Conservation (phyloP, 352 stramenopile species). For the Phytopythium boreale region DNA sequence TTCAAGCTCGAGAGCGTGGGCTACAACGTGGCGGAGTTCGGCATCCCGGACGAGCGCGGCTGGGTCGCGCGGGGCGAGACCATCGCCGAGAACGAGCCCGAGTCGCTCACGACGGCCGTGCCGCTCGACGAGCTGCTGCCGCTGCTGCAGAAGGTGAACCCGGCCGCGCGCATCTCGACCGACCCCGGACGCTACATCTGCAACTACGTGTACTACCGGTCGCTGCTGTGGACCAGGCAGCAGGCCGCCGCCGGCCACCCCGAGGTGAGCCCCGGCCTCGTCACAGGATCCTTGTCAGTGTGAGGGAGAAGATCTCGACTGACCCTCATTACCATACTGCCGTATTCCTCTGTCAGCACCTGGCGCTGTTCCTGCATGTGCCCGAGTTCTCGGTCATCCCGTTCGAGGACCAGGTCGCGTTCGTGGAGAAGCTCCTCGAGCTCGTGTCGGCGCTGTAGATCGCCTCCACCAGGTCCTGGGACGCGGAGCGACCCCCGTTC, state of each 20-base stretch:
- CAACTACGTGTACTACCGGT: conserved; percentile 85
- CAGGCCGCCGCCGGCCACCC: conserved; percentile 28
- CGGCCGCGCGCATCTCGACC: conserved; percentile 48
- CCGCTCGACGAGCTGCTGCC: conserved; percentile 57
- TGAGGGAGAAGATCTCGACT: too few species aligned
- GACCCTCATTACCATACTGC: too few species aligned
- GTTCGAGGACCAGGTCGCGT: conserved; percentile 56
- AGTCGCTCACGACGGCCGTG: conserved; percentile 45
- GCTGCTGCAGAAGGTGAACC: conserved; percentile 26
- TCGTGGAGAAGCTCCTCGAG: conserved; percentile 59
- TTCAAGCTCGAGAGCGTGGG: conserved; percentile 64
- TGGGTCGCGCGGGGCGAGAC: conserved; percentile 52
- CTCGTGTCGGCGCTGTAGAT: conserved; percentile 32
- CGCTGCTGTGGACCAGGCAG: conserved; percentile 60
- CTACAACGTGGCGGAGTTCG: conserved; percentile 82
- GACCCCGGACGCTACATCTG: conserved; percentile 84
- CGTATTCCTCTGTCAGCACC: too few species aligned
- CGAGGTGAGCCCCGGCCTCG: conserved; percentile 29
- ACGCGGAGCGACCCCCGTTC: too few species aligned
- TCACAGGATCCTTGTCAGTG: too few species aligned
- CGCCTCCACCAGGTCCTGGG: too few species aligned
- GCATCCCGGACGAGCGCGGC: conserved; percentile 75
- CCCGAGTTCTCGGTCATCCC: conserved; percentile 55
- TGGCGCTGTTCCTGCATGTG: conserved; percentile 77
- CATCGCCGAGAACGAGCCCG: conserved; percentile 44